A percentile compares a stretch with the other conserved stretches of the same genome.
phyloP scores from a whole-genome alignment of 192 early-diverging fungal genomes.

The Funneliformis geosporum region DNA sequence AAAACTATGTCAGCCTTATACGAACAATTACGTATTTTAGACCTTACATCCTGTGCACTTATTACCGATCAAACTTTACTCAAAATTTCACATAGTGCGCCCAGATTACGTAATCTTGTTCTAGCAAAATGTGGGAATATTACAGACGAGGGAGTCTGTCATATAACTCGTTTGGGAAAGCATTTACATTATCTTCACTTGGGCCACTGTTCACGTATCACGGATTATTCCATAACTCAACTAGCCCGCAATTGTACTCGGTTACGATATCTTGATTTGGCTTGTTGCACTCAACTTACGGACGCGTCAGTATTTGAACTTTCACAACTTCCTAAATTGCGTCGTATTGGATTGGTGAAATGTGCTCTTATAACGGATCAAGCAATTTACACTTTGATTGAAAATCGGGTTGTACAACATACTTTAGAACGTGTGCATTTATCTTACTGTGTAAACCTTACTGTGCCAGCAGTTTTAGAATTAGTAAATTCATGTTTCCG shows the following conservation, averaged over 20 bases:
- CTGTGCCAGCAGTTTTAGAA: conserved; percentile 46
- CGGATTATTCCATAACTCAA: conserved; percentile 51
- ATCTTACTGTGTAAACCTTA: conserved; percentile 56
- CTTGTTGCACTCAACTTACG: conserved; percentile 55
- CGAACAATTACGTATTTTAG: conserved; percentile 56
- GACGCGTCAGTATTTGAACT: conserved; percentile 54
- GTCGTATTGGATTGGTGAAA: conserved; percentile 62
- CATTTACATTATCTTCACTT: conserved; percentile 62
- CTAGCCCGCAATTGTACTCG: conserved; percentile 52
- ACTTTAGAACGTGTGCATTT: conserved; percentile 60
- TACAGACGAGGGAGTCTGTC: conserved; percentile 50
- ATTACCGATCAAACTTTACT: conserved; percentile 53
- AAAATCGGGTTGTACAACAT: conserved; percentile 42
- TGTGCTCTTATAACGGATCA: conserved; percentile 60
- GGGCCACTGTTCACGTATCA: conserved; percentile 56
- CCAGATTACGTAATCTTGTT: conserved; percentile 56
- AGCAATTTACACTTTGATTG: conserved; percentile 51
- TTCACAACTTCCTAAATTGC: conserved; percentile 53
- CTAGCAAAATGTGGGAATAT: conserved; percentile 58
- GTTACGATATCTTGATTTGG: conserved; percentile 59
- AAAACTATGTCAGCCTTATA: conserved; percentile 38
- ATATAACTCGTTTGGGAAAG: conserved; percentile 52
- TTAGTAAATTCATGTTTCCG: conserved; percentile 50
- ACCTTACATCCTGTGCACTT: conserved; percentile 47
- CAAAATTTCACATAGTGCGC: conserved; percentile 50